Base-by-base conservation (phyloP, 2,329 filamentous ascomycete species). In the Alternaria metachromatica region DNA sequence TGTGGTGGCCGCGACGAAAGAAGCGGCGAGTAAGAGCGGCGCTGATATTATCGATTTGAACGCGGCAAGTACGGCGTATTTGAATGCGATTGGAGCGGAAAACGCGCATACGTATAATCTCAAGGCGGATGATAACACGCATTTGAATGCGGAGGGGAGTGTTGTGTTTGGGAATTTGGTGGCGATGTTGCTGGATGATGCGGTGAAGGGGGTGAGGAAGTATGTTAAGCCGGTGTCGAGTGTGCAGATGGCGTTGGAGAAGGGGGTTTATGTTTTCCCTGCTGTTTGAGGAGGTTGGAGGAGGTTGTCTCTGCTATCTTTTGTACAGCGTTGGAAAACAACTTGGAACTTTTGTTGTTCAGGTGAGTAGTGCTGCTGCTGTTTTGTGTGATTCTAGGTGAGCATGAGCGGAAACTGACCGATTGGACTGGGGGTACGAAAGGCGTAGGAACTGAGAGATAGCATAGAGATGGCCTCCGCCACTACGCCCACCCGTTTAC, bases 41-140 rank as follows among this genome's bases (percentile, higher is more conserved):
- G 77, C 81, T 2, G 69, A 72, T 0, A 81, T 78, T n/a, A 80
- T 88, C 25, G 83, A 89, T 73, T 75, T 89, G 44, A 88, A 87
- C 68, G 70, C 73, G 7, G 84, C 82, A 8, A 86, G 84, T 51
- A 76, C 80, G 8, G 72, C 78, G 21, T 88, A 87, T 70, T 75
- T 87, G 30, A 82, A 86, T 67, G 79, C 79, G 3, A 85, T 89
- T 62, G 87, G 87, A 4, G 72, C 80, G 37, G 69, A 71, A 0
- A 80, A 82, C 4, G 83, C 85, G 8, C 81, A 82, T 53, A 80
- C 71, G 25, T 87, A 87, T 64, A 85, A 87, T 69, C 74, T 86
- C 25, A 57, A 60, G 13, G 64, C 69, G 3, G 65, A 58, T 1
- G 71, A 73, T 21, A 70, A 69, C 43, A 73, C 71, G 13, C 71